Base-by-base conservation (phyloP, 2,329 filamentous ascomycete genomes). In the Aspergillus uvarum region DNA sequence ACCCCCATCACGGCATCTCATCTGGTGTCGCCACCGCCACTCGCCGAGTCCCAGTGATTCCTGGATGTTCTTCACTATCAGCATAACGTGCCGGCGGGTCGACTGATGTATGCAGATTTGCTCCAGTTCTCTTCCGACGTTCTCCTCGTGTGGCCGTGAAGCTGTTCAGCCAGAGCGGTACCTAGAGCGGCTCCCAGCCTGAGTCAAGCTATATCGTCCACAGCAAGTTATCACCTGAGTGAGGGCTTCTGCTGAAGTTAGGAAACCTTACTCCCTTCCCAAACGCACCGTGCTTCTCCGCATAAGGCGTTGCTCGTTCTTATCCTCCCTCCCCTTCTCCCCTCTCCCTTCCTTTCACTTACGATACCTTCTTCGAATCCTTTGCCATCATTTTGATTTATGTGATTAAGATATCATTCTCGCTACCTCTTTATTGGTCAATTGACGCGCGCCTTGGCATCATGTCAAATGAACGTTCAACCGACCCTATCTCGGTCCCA, bases 391-490 rank as follows among this genome's bases (percentile, higher is more conserved):
- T 14, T 22, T n/a, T 16, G 24, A 14, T 14, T 8, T 22, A 44
- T 47, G 24, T 31, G 8, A 47, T 29, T 5, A 54, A 31, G 32
- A 22, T 54, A 22, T 55, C 35, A 31, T 8, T 26, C 21, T 32
- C 31, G 32, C 31, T 31, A 24, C 12, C 21, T 35, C 54, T n/a
- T 29, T 19, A 8, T 22, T n/a, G 5, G 26, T 31, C 49, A 12
- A 38, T n/a, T 47, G 11, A 38, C 31, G n/a, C 19, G 8, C 54
- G 22, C 21, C 51, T 54, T 51, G 19, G 22, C 47, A 74, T 55
- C 60, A 83, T 82, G 80, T 76, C 79, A 47, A 73, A 75, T 70
- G 74, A 76, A 67, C 75, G 73, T 55, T 70, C 72, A 6, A 74
- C 74, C 53, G 73, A 75, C 51, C 74, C 73, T 49, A 77, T 80